phyloP scores from a whole-genome alignment of 1,284 basidiomycete genomes.

The Chalciporus sp. region DNA sequence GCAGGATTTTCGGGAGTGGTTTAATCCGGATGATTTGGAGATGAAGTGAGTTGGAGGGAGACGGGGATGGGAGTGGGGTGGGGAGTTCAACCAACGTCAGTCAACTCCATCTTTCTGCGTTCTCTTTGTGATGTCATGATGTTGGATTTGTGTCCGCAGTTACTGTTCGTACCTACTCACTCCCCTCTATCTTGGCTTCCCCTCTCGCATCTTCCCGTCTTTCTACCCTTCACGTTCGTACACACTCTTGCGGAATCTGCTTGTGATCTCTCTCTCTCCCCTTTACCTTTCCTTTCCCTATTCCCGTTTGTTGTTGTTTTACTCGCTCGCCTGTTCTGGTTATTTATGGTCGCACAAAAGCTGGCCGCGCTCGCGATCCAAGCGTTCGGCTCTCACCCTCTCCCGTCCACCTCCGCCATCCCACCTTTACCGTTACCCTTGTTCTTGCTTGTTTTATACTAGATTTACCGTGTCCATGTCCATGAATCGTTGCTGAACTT shows the following conservation, averaged over 20 bases:
- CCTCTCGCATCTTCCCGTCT: too few relatives aligned
- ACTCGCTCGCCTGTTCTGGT: not conserved
- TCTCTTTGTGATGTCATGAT: too few relatives aligned
- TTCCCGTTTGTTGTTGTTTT: not conserved
- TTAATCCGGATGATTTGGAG: slow-evolving; percentile 52
- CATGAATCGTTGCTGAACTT: too few relatives aligned
- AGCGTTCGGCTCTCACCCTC: too few relatives aligned
- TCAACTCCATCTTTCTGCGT: too few relatives aligned
- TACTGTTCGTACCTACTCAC: too few relatives aligned
- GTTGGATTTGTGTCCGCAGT: too few relatives aligned
- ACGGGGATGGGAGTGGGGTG: slow-evolving; percentile 1
- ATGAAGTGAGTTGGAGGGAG: slow-evolving; percentile 25
- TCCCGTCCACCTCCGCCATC: too few relatives aligned
- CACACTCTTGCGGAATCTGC: slow-evolving; percentile 4
- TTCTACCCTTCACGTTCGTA: not conserved
- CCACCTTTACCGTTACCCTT: too few relatives aligned
- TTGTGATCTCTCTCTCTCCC: not conserved
- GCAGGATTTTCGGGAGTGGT: slow-evolving; percentile 70
- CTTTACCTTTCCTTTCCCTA: not conserved
- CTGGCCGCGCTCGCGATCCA: too few relatives aligned
- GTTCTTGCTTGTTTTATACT: too few relatives aligned
- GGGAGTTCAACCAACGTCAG: too few relatives aligned
- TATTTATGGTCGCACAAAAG: not conserved
- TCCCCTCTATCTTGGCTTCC: not conserved
- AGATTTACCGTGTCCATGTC: not conserved